Conservation (phyloP, 345 rosid species). For the Linum tenue region DNA sequence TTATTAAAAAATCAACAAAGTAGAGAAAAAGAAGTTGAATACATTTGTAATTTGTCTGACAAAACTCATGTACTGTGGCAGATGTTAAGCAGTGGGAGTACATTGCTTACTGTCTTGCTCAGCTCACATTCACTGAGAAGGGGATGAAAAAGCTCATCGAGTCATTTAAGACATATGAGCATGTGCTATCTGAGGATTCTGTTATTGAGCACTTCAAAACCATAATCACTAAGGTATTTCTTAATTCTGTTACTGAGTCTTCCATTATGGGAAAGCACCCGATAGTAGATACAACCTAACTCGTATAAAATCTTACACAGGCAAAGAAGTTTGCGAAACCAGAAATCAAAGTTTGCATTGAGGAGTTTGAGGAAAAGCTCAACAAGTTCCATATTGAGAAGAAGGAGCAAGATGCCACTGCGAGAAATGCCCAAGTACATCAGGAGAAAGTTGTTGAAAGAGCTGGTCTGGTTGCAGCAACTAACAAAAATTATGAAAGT, state of each 20-base stretch:
- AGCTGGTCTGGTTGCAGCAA: slow-evolving; percentile 27
- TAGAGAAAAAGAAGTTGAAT: not conserved
- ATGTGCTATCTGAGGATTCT: slow-evolving; percentile 66
- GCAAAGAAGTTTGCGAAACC: slow-evolving; percentile 92
- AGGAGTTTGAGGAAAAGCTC: slow-evolving; percentile 95
- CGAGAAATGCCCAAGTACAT: slow-evolving; percentile 81
- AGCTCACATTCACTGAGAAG: slow-evolving; percentile 84
- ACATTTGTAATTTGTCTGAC: no score
- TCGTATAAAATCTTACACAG: slow-evolving; percentile 33
- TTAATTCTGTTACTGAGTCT: slow-evolving; percentile 1
- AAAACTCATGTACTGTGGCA: slow-evolving; percentile 21
- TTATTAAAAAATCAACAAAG: no score
- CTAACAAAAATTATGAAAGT: slow-evolving; percentile 36
- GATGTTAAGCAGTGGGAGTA: slow-evolving; percentile 83
- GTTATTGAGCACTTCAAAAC: slow-evolving; percentile 79
- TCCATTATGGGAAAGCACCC: not conserved
- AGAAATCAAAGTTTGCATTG: slow-evolving; percentile 76
- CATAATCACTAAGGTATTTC: slow-evolving; percentile 74
- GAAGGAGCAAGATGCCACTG: slow-evolving; percentile 92
- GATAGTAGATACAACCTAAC: slow-evolving; percentile 1
- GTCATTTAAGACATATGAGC: slow-evolving; percentile 72
- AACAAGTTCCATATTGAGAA: slow-evolving; percentile 72
- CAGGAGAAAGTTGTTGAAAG: slow-evolving; percentile 43
- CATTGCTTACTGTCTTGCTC: slow-evolving; percentile 90
- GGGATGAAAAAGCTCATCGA: slow-evolving; percentile 90